phyloP scores from a whole-genome alignment of 2,329 filamentous ascomycete genomes.

The Verticillium zaregamsianum region DNA sequence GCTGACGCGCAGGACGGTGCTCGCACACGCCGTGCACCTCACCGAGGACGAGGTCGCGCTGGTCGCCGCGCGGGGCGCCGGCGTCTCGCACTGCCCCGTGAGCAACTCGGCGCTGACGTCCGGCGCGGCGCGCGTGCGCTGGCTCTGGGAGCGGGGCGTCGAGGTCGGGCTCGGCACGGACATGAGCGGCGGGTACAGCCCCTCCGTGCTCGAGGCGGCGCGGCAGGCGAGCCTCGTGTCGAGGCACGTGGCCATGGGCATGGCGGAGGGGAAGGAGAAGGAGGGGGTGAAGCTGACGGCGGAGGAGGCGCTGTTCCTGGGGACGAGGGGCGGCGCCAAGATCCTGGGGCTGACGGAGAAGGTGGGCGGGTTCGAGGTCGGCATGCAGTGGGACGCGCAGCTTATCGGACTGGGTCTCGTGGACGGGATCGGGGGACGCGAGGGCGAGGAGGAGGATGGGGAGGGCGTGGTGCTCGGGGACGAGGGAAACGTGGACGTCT shows the following conservation, averaged over 20 bases:
- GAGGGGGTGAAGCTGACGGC: slow-evolving; percentile 68
- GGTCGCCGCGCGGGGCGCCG: slow-evolving; percentile 56
- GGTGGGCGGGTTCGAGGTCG: slow-evolving; percentile 79
- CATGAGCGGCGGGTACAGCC: slow-evolving; percentile 80
- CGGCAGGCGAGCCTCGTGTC: slow-evolving; percentile 77
- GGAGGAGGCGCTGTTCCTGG: slow-evolving; percentile 82
- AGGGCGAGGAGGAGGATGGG: slow-evolving; percentile 15
- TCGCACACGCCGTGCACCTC: slow-evolving; percentile 83
- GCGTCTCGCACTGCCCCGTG: slow-evolving; percentile 81
- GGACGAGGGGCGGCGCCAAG: slow-evolving; percentile 79
- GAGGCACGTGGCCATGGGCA: slow-evolving; percentile 61
- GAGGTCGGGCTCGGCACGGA: slow-evolving; percentile 87
- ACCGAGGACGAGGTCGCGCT: slow-evolving; percentile 60
- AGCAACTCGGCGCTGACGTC: slow-evolving; percentile 80
- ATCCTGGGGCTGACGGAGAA: slow-evolving; percentile 69
- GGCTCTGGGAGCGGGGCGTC: slow-evolving; percentile 69
- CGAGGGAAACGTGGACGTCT: slow-evolving; percentile 73
- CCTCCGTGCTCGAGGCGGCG: slow-evolving; percentile 77
- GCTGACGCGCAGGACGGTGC: slow-evolving; percentile 67
- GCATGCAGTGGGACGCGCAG: slow-evolving; percentile 90
- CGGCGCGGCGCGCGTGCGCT: slow-evolving; percentile 71
- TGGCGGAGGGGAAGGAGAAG: slow-evolving; percentile 24
- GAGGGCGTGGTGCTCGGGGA: slow-evolving; percentile 24
- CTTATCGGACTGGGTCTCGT: slow-evolving; percentile 62
- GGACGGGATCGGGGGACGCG: slow-evolving; percentile 31